Base-by-base conservation (phyloP, 164 flowering plant genomes). In the Nelumbo lutea region DNA sequence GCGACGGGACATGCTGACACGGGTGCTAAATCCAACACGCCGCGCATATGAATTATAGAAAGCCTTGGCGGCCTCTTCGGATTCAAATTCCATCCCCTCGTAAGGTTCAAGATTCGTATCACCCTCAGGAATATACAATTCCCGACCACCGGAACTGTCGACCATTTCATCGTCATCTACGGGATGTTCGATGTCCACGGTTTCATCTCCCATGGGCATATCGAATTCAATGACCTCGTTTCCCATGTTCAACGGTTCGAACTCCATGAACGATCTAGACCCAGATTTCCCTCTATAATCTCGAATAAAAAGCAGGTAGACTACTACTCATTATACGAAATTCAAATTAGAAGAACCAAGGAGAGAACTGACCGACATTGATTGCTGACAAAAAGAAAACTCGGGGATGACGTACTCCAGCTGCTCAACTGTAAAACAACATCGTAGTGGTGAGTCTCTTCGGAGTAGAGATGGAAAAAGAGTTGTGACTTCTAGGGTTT, bases 21-120 rank as follows among this genome's bases (percentile, higher is more conserved):
- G 78, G 41, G 83, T 77, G 44, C 79, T 72, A 61, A 83, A 83
- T 9, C 86, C 84, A 9, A 77, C 67, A 2, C 84, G 73, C 9
- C 82, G 78, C 64, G 86, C 86, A 58, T 83, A 81, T 0, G 83
- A 75, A 65, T 83, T 81, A 73, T 83, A 83, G 61, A 81, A 83
- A 2, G 82, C 75, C 69, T 81, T 83, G 46, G 83, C 84, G 15
- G 84, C 81, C 68, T 83, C 84, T 73, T 81, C 82, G 0, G 84
- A 83, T 57, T 83, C 84, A 44, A 83, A 81, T 55, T 81, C 84
- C 84, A 83, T 83, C 3, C 84, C 84, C 50, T 71, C 83, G 43
- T 64, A 81, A 7, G 84, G 86, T 41, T 83, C 84, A 15, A 81
- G 78, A 62, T 76, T 67, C 0, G 74, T 43, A 42, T 77, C 77